These are phyloP conservation scores for Mycena citricolor DNA, from an alignment of 1,284 basidiomycete genomes.

Conservation along the genomic window DNA sequence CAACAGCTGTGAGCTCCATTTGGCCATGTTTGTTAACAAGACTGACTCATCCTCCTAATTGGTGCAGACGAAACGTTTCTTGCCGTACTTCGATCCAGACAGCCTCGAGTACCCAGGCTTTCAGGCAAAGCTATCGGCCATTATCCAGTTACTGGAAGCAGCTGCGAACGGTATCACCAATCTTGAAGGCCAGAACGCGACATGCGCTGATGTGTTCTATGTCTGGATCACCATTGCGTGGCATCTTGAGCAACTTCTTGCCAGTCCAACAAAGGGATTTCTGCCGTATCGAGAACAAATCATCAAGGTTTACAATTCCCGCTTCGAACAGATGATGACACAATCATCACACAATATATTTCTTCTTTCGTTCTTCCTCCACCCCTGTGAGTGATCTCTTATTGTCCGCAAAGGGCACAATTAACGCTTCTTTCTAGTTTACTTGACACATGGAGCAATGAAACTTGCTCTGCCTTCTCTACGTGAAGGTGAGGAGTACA, in stretches of 20 bases:
- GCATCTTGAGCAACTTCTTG: constrained; percentile 25
- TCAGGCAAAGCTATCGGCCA: constrained; percentile 18
- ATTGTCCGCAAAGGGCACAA: neutral
- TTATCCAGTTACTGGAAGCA: constrained; percentile 23
- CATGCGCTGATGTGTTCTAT: constrained; percentile 30
- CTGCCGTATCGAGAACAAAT: constrained; percentile 7
- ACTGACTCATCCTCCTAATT: too few relatives aligned
- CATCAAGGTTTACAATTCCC: constrained; percentile 24
- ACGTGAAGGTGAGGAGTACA: constrained; percentile 12
- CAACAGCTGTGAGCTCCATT: constrained; percentile 6
- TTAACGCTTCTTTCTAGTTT: constrained; percentile 20
- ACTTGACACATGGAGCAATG: constrained; percentile 21
- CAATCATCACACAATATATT: constrained; percentile 29
- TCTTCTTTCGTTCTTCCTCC: constrained; percentile 29
- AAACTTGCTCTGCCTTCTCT: constrained; percentile 24
- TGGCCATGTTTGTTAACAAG: neutral
- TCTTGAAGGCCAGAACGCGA: constrained; percentile 29
- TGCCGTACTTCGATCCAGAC: constrained; percentile 22
- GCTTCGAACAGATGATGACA: constrained; percentile 31
- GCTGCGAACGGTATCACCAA: constrained; percentile 26
- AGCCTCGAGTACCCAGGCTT: constrained; percentile 21
- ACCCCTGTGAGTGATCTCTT: constrained; percentile 21
- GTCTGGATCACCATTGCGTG: constrained; percentile 29
- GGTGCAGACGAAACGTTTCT: constrained; percentile 25
- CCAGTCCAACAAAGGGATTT: constrained; percentile 9